These are phyloP conservation scores for Prunus yedoensis DNA, from an alignment of 331 rosid genomes.

Conservation along the genomic window DNA sequence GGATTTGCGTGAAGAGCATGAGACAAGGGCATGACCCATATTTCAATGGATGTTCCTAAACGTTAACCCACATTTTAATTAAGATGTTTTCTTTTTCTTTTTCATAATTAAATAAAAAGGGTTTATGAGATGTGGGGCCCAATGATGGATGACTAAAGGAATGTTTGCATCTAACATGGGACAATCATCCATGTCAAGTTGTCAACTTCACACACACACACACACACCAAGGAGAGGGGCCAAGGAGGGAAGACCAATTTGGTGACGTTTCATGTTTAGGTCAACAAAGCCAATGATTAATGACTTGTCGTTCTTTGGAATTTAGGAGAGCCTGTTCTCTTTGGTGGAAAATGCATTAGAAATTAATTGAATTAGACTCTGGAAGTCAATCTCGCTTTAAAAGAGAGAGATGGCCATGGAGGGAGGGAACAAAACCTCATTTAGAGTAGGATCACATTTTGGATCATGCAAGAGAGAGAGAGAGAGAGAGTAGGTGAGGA, in stretches of 20 bases:
- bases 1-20: slow-evolving; percentile 12
- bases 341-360: slow-evolving; percentile 25
- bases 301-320: slow-evolving; percentile 27
- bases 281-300: slow-evolving; percentile 58
- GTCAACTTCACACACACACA: slow-evolving; percentile 47
- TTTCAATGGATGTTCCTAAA: slow-evolving; percentile 31
- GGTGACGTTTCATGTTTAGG: slow-evolving; percentile 28
- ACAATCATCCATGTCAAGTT: slow-evolving; percentile 50
- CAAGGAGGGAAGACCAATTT: slow-evolving; percentile 25
- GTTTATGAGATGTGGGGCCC: slow-evolving; percentile 22
- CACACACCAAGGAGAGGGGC: slow-evolving; percentile 1
- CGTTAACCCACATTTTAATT: not conserved
- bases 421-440: slow-evolving; percentile 22
- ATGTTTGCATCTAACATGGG: slow-evolving; percentile 36
- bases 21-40: slow-evolving; percentile 37
- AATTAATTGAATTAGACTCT: slow-evolving; percentile 6
- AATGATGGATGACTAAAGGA: slow-evolving; percentile 27
- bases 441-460: not conserved
- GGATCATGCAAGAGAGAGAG: not conserved
- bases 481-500: slow-evolving; percentile 15
- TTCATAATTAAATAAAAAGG: not conserved
- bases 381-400: slow-evolving; percentile 38
- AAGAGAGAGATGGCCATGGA: slow-evolving; percentile 19
- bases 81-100: not conserved
- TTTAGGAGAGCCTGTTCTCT: slow-evolving; percentile 27